Percentiles rank a stretch among this genome's conserved stretches.
These are phyloP conservation scores for Seiridium unicorne DNA, from an alignment of 2,329 filamentous ascomycete species.

Conservation along the genomic window DNA sequence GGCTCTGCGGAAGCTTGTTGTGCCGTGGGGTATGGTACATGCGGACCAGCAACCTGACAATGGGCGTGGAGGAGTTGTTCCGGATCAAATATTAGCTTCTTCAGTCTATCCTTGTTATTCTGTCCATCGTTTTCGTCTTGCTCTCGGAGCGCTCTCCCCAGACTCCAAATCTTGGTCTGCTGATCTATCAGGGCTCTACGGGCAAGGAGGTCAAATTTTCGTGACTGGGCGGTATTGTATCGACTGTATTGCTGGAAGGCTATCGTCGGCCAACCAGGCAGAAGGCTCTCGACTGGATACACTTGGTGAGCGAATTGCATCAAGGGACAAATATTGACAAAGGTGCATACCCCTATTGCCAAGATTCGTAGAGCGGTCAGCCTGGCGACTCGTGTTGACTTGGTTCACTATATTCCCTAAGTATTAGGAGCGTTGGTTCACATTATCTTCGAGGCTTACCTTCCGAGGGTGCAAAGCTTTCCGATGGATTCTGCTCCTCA, in stretches of 20 bases:
- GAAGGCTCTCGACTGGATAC: not conserved
- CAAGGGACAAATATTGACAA: not conserved
- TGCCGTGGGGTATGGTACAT: not conserved
- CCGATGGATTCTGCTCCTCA: not conserved
- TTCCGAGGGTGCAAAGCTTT: not conserved
- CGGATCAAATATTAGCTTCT: not conserved
- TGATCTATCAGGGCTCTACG: not conserved
- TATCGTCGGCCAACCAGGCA: not conserved
- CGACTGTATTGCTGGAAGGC: not conserved
- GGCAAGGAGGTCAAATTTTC: not conserved
- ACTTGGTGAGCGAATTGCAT: not conserved
- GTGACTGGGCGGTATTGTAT: not conserved
- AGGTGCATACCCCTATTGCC: not conserved
- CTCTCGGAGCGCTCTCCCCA: not conserved
- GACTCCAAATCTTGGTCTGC: not conserved
- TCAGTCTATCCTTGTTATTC: not conserved
- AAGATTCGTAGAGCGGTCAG: not conserved
- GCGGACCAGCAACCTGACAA: not conserved
- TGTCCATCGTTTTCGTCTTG: not conserved
- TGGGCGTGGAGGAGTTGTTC: not conserved
- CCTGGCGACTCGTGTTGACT: not conserved
- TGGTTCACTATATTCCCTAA: not conserved
- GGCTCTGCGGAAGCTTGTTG: too few species aligned
- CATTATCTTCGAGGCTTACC: not conserved
- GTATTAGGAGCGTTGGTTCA: not conserved